phyloP scores from a whole-genome alignment of 306 rosid genomes.

The Sphenostylis stenocarpa region DNA sequence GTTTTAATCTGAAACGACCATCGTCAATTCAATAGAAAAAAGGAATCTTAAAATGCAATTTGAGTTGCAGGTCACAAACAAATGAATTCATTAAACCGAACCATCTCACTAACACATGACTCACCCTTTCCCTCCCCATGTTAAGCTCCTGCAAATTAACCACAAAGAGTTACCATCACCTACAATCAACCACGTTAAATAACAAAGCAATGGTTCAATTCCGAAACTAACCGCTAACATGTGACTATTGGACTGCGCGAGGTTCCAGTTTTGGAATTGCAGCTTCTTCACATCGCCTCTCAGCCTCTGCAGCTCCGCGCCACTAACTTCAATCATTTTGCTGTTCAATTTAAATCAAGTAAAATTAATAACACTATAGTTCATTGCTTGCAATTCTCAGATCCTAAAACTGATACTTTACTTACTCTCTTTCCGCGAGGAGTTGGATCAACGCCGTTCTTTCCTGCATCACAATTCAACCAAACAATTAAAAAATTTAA shows the following conservation, averaged over 20 bases:
- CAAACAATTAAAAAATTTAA: neutral
- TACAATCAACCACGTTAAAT: neutral
- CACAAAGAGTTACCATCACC: constrained; percentile 3
- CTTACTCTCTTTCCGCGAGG: constrained; percentile 70
- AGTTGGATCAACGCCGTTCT: constrained; percentile 52
- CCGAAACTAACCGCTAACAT: constrained; percentile 59
- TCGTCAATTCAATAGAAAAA: neutral
- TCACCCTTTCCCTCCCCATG: constrained; percentile 74
- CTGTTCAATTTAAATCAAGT: constrained; percentile 36
- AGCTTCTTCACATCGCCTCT: constrained; percentile 65
- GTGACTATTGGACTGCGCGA: constrained; percentile 78
- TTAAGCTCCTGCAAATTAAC: constrained; percentile 71
- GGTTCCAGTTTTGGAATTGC: constrained; percentile 80
- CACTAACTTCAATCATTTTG: constrained; percentile 62
- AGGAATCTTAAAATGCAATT: neutral
- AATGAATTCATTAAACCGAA: constrained; percentile 1
- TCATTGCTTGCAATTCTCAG: neutral
- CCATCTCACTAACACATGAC: constrained; percentile 41
- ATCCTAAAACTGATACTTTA: neutral
- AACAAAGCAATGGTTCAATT: neutral
- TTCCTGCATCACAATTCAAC: constrained; percentile 59
- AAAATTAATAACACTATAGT: neutral
- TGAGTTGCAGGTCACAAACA: neutral
- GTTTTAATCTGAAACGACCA: constrained; percentile 56
- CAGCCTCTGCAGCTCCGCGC: constrained; percentile 65